These are phyloP conservation scores for Nakaseomyces sp. DNA, from an alignment of 1,139 yeast genomes.

Conservation along the genomic window DNA sequence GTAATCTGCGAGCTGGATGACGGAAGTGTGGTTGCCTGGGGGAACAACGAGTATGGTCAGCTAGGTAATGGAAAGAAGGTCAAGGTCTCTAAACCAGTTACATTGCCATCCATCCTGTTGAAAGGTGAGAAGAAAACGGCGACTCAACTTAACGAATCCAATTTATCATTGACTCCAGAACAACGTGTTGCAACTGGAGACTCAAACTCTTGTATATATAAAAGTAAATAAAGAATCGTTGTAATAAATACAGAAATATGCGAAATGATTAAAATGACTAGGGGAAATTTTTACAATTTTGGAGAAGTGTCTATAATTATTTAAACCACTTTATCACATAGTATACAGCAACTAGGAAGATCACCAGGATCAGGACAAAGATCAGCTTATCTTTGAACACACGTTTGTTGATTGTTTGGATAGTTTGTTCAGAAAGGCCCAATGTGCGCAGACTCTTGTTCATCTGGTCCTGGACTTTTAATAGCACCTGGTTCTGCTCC, in stretches of 20 bases:
- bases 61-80: conserved; percentile 71
- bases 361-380: conserved; percentile 65
- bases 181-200: conserved; percentile 61
- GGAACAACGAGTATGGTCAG: conserved; percentile 75
- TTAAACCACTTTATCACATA: conserved; percentile 59
- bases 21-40: conserved; percentile 69
- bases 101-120: conserved; percentile 35
- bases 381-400: conserved; percentile 87
- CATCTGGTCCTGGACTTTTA: conserved; percentile 55
- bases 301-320: conserved; percentile 27
- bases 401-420: conserved; percentile 68
- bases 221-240: conserved; percentile 22
- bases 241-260: neutral
- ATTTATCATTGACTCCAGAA: conserved; percentile 19
- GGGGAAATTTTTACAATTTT: too few species aligned
- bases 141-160: neutral
- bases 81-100: conserved; percentile 49
- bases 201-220: conserved; percentile 55
- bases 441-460: conserved; percentile 65
- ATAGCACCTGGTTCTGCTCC: conserved; percentile 70
- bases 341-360: conserved; percentile 62
- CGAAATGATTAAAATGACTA: too few species aligned
- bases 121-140: neutral
- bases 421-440: conserved; percentile 83
- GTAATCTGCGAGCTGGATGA: conserved; percentile 51